Evolutionary conservation across 2,329 filamentous ascomycete species (phyloP).

Genomic region (Neonectria coccinea): DNA sequence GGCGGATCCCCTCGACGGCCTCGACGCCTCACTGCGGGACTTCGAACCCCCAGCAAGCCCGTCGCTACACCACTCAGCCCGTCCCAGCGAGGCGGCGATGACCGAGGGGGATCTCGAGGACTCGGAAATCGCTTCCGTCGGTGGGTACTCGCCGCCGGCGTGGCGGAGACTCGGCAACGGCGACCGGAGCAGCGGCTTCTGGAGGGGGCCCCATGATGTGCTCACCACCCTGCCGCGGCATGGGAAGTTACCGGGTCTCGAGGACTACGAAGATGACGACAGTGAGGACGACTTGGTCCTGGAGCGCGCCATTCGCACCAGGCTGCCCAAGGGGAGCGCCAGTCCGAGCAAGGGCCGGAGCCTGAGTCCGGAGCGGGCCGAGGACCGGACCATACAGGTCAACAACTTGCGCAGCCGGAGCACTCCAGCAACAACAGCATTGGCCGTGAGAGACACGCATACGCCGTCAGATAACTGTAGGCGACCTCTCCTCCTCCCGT

Average conservation of each 20-base stretch:
- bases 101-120: slow-evolving; percentile 56
- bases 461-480: slow-evolving; percentile 62
- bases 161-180: slow-evolving; percentile 72
- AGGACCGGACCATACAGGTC: slow-evolving; percentile 55
- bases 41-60: slow-evolving; percentile 63
- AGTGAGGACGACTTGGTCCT: slow-evolving; percentile 57
- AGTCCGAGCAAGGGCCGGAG: slow-evolving; percentile 65
- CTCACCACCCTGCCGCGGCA: slow-evolving; percentile 56
- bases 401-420: slow-evolving; percentile 40
- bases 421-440: slow-evolving; percentile 24
- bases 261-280: slow-evolving; percentile 35
- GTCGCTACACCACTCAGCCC: slow-evolving; percentile 49
- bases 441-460: slow-evolving; percentile 39
- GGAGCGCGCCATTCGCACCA: slow-evolving; percentile 65
- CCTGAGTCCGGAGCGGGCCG: slow-evolving; percentile 60
- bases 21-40: slow-evolving; percentile 67
- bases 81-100: slow-evolving; percentile 50
- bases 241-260: slow-evolving; percentile 43
- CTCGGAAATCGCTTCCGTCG: slow-evolving; percentile 61
- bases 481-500: slow-evolving; percentile 36
- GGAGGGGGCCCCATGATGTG: slow-evolving; percentile 67
- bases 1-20: slow-evolving; percentile 53
- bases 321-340: slow-evolving; percentile 65
- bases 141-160: slow-evolving; percentile 71
- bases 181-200: slow-evolving; percentile 69